phyloP scores from a whole-genome alignment of 805 yeast genomes.

The Pichia cephalocereana region DNA sequence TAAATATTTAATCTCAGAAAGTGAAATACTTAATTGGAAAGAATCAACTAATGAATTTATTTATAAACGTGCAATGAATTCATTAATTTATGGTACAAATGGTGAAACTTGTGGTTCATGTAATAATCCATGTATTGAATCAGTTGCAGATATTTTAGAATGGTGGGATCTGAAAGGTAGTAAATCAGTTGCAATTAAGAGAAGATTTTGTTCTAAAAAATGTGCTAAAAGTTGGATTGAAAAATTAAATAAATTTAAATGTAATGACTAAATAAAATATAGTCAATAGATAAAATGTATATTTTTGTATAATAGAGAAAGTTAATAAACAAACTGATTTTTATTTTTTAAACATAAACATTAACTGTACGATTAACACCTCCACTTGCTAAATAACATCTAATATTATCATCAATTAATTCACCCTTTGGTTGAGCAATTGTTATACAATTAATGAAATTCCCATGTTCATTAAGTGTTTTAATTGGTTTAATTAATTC shows the following conservation, averaged over 20 bases:
- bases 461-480: constrained; percentile 55
- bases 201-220: constrained; percentile 45
- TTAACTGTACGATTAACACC: constrained; percentile 48
- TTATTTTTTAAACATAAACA: constrained; percentile 35
- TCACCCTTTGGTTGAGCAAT: constrained; percentile 37
- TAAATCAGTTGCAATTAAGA: constrained; percentile 40
- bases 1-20: constrained; percentile 41
- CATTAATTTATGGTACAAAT: constrained; percentile 42
- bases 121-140: constrained; percentile 38
- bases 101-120: constrained; percentile 49
- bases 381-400: constrained; percentile 59
- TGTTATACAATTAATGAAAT: constrained; percentile 57
- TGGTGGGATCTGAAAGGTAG: constrained; percentile 60
- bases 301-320: too few relatives aligned
- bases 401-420: constrained; percentile 34
- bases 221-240: constrained; percentile 33
- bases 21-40: constrained; percentile 50
- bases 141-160: constrained; percentile 49
- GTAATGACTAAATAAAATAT: background rate
- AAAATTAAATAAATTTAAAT: constrained; percentile 5
- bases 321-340: background rate
- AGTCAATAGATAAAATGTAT: background rate
- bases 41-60: constrained; percentile 34
- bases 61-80: constrained; percentile 39
- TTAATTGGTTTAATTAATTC: constrained; percentile 7